Conservation (phyloP, 1,139 yeast species). For the Geotrichum candidum region DNA sequence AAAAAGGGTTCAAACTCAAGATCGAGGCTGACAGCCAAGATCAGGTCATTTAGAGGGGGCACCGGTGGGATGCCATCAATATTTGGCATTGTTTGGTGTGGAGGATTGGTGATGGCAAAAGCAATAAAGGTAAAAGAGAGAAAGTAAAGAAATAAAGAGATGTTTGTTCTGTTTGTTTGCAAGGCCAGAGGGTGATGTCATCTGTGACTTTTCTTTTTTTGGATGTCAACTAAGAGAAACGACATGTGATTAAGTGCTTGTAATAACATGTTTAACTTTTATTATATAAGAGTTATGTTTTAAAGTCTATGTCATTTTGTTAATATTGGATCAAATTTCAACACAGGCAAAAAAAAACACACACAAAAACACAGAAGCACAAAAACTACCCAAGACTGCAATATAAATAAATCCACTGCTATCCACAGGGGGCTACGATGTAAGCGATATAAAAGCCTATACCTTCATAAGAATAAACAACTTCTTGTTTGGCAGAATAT, state of each 20-base stretch:
- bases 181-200: neutral
- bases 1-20: conserved; percentile 34
- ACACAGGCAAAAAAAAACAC: neutral
- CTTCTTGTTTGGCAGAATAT: neutral
- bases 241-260: neutral
- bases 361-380: too few relatives aligned
- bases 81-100: neutral
- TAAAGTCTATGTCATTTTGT: neutral
- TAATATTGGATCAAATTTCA: neutral
- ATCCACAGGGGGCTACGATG: too few relatives aligned
- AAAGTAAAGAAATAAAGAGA: neutral
- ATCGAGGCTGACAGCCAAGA: conserved; percentile 31
- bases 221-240: conserved; percentile 7
- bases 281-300: neutral
- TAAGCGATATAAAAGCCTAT: neutral
- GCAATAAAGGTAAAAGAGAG: neutral
- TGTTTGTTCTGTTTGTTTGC: neutral
- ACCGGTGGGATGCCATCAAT: neutral
- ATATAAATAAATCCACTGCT: neutral
- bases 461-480: neutral
- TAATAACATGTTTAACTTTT: neutral
- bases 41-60: conserved; percentile 31
- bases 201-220: neutral
- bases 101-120: neutral
- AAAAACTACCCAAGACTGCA: neutral